Conservation (phyloP, 2,329 filamentous ascomycete genomes). For the Lasiodiplodia theobromae region DNA sequence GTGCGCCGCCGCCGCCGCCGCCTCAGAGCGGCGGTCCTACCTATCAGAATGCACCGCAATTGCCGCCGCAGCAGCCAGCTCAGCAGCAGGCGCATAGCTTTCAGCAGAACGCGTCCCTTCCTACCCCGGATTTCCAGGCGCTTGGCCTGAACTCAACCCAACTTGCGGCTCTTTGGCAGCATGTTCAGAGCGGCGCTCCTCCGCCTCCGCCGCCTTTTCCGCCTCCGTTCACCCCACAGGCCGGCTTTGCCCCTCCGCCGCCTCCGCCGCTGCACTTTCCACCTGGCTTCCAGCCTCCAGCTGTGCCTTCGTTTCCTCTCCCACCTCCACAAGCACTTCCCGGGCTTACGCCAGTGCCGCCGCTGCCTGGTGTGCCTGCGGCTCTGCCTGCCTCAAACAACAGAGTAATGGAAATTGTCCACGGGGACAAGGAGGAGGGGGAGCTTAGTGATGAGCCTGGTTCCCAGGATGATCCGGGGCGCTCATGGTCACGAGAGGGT, state of each 20-base stretch:
- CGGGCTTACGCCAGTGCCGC: constrained; percentile 10
- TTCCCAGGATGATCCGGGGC: constrained; percentile 3
- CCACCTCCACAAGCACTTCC: constrained; percentile 15
- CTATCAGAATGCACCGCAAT: constrained; percentile 20
- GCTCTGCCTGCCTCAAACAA: constrained; percentile 32
- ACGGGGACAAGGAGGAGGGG: constrained; percentile 71
- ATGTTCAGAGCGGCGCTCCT: constrained; percentile 31
- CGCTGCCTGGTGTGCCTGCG: constrained; percentile 31
- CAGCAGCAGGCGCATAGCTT: constrained; percentile 27
- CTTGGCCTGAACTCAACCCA: constrained; percentile 26
- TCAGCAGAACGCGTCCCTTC: constrained; percentile 36
- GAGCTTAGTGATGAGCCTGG: constrained; percentile 74
- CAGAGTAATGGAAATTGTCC: constrained; percentile 41
- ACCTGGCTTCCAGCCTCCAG: constrained; percentile 32
- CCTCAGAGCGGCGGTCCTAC: constrained; percentile 1
- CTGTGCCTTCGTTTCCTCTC: constrained; percentile 9
- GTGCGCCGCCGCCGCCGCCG: constrained; percentile 13
- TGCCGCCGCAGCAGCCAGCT: constrained; percentile 16
- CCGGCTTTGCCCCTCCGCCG: constrained; percentile 35
- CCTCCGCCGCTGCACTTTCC: constrained; percentile 36
- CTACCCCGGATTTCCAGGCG: constrained; percentile 33
- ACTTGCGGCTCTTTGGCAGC: constrained; percentile 24
- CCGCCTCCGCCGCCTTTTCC: constrained; percentile 39
- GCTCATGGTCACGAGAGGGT: constrained; percentile 17
- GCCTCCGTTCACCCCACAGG: constrained; percentile 37